Base-by-base conservation (phyloP, 2,329 filamentous ascomycete species). In the Colletotrichum tropicicola region DNA sequence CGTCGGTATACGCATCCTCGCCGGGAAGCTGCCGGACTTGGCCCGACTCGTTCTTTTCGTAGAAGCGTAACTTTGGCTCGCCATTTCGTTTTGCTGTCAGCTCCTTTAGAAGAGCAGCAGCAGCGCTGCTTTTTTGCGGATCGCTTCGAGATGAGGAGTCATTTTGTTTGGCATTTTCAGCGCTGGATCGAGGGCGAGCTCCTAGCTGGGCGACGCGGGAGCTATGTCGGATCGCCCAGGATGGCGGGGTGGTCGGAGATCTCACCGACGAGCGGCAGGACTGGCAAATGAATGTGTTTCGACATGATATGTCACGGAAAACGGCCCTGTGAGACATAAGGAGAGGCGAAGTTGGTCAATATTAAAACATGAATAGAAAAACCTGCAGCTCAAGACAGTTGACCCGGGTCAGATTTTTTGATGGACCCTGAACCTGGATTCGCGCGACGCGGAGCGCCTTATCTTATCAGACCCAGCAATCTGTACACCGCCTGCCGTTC, bases 41-140 rank as follows among this genome's bases (percentile, higher is more conserved):
- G 28, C 79, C 79, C 30, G 73, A 68, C 3, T 76, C 74, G 13
- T 78, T 77, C 70, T 86, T 80, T 58, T 87, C 83, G 65, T 84
- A 87, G 70, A 79, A 85, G 8, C 79, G 78, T 10, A 85, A 77
- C 3, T 75, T 68, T 21, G 66, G 37, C 12, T 65, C 62, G 15
- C 57, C 69, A 12, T 52, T 43, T 67, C 62, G 41, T 39, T 65
- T 43, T 23, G 61, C 10, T 55, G 59, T 52, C 13, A 68, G 43
- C 8, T 72, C 67, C 30, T 67, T 67, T 6, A 72, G 49, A 9
- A 78, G 71, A 4, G 65, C 47, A 15, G 59, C 45, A 7, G 65
- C 55, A 15, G 66, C 66, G n/a, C 28, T 28, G 6, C 27, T 49
- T 13, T 23, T 19, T 23, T 53, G n/a, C 21, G 61, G 5, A 5